A percentile compares a stretch with the other conserved stretches of the same genome.
These are phyloP conservation scores for Zymoseptoria ardabiliae DNA, from an alignment of 2,329 filamentous ascomycete species.

Conservation along the genomic window DNA sequence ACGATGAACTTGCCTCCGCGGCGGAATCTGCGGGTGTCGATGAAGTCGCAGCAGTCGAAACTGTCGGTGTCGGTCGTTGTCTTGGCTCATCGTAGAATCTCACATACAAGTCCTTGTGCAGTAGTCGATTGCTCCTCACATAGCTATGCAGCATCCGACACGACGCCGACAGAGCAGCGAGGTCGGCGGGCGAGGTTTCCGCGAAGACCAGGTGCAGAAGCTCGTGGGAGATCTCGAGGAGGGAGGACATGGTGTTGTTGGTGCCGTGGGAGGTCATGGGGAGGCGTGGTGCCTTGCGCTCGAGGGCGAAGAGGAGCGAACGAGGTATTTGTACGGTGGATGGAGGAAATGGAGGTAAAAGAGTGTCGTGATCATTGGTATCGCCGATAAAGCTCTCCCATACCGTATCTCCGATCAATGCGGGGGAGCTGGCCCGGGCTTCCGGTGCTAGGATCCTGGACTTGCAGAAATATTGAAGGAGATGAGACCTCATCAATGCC, in stretches of 20 bases:
- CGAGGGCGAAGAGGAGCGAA: neutral
- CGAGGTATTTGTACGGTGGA: neutral
- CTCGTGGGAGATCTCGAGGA: slow-evolving; percentile 52
- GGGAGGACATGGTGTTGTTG: slow-evolving; percentile 26
- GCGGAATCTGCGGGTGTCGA: neutral
- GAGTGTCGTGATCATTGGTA: neutral
- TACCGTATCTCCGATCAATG: neutral
- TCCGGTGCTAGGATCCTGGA: neutral
- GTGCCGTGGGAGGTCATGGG: neutral
- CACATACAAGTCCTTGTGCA: slow-evolving; percentile 59
- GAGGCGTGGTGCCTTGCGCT: neutral
- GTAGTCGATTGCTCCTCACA: slow-evolving; percentile 49
- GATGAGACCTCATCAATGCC: too few relatives aligned
- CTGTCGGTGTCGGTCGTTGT: neutral
- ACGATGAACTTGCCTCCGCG: neutral
- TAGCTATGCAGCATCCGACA: slow-evolving; percentile 49
- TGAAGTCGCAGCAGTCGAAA: neutral
- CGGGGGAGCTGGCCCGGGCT: neutral
- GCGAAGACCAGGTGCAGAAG: slow-evolving; percentile 55
- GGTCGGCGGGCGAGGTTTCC: slow-evolving; percentile 50
- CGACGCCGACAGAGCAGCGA: slow-evolving; percentile 45
- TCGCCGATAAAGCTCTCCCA: neutral
- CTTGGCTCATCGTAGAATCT: slow-evolving; percentile 29
- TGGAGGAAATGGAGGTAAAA: neutral
- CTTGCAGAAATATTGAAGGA: neutral